These are phyloP conservation scores for Amorphotheca resinae DNA, from an alignment of 495 filamentous ascomycete species.

Conservation along the genomic window DNA sequence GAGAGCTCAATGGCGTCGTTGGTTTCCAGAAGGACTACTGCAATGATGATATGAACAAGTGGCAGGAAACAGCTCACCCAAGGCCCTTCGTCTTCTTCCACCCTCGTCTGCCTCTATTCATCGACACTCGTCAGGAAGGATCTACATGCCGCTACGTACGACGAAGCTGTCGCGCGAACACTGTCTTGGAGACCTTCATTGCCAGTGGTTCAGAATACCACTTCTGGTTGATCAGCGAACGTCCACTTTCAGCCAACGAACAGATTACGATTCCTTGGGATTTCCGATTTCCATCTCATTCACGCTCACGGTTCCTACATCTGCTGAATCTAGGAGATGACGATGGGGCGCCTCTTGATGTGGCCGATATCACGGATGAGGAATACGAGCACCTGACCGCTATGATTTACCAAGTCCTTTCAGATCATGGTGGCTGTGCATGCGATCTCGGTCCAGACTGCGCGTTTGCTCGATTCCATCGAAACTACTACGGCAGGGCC, in stretches of 20 bases:
- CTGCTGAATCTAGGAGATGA: constrained; percentile 40
- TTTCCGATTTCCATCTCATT: constrained; percentile 35
- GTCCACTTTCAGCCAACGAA: constrained; percentile 47
- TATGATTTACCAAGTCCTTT: constrained; percentile 60
- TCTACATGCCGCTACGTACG: constrained; percentile 73
- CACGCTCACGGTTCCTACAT: constrained; percentile 30
- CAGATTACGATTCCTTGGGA: constrained; percentile 47
- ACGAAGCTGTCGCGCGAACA: constrained; percentile 79
- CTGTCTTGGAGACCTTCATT: constrained; percentile 67
- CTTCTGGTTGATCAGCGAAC: constrained; percentile 77
- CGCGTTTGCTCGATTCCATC: constrained; percentile 61
- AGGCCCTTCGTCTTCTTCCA: constrained; percentile 81
- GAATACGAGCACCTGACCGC: constrained; percentile 36
- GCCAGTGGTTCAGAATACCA: constrained; percentile 64
- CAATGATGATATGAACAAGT: constrained; percentile 57
- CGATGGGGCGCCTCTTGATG: constrained; percentile 22
- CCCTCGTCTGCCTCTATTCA: constrained; percentile 69
- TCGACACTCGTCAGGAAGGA: constrained; percentile 79
- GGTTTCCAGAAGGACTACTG: constrained; percentile 69
- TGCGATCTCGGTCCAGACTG: constrained; percentile 56
- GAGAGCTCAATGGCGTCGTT: constrained; percentile 79
- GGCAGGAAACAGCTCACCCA: constrained; percentile 63
- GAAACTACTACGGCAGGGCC: constrained; percentile 41
- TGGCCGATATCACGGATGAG: constrained; percentile 31
- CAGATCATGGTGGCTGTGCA: constrained; percentile 81